Evolutionary conservation across 352 stramenopile genomes (phyloP).

Genomic region (Aphanomyces cochlioides): DNA sequence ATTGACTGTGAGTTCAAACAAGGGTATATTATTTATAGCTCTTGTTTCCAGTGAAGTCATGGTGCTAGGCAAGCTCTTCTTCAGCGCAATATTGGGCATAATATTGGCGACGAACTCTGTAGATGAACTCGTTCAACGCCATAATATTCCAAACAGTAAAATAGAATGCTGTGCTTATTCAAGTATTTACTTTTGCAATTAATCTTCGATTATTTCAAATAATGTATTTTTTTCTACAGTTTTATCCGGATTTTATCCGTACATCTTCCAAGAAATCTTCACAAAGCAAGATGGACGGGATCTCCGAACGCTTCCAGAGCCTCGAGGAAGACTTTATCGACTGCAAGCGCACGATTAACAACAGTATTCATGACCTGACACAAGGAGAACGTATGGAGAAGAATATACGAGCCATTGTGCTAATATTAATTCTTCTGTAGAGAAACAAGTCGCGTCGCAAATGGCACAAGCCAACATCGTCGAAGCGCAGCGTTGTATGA

Average conservation of each 20-base stretch:
- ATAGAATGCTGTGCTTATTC: too few species aligned
- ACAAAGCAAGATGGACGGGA: conserved; percentile 21
- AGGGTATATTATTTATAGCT: too few species aligned
- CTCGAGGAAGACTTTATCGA: conserved; percentile 79
- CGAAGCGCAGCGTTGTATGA: conserved; percentile 73
- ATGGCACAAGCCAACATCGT: conserved; percentile 58
- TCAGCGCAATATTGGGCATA: too few species aligned
- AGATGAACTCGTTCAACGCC: too few species aligned
- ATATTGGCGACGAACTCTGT: too few species aligned
- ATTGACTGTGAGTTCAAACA: too few species aligned
- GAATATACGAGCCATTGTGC: not conserved
- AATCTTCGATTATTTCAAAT: too few species aligned
- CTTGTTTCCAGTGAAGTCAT: too few species aligned
- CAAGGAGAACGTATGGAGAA: conserved; percentile 39
- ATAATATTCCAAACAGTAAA: too few species aligned
- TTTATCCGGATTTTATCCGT: not conserved
- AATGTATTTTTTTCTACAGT: not conserved
- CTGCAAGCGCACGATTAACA: conserved; percentile 79
- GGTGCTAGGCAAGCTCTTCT: too few species aligned
- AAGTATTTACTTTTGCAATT: too few species aligned
- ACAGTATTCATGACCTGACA: conserved; percentile 62
- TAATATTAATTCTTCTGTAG: conserved; percentile 32
- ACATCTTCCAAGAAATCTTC: conserved; percentile 11
- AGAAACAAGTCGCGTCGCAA: conserved; percentile 44
- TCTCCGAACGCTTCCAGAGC: conserved; percentile 57